A percentile compares a stretch with the other conserved stretches of the same genome.
phyloP scores from a whole-genome alignment of 2,329 filamentous ascomycete species.

The Cryphonectria radicalis region DNA sequence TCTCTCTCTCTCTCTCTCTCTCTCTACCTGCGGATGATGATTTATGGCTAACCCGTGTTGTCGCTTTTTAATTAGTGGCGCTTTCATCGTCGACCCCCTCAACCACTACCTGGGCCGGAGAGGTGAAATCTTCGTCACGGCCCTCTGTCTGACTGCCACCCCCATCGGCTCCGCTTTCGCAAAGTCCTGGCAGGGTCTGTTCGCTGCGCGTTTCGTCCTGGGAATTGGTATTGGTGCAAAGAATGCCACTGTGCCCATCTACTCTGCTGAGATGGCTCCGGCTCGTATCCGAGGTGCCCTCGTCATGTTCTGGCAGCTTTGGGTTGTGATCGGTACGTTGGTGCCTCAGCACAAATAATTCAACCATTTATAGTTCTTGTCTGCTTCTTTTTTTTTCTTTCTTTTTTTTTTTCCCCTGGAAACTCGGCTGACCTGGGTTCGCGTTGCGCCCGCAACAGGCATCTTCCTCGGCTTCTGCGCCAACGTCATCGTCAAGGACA shows the following conservation, averaged over 20 bases:
- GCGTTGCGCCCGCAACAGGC: slow-evolving; percentile 33
- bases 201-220: slow-evolving; percentile 64
- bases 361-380: too few relatives aligned
- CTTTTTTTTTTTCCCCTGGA: too few relatives aligned
- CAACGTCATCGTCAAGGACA: slow-evolving; percentile 60
- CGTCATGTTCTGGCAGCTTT: slow-evolving; percentile 30
- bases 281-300: slow-evolving; percentile 27
- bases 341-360: not conserved
- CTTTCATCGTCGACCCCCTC: slow-evolving; percentile 60
- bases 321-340: slow-evolving; percentile 24
- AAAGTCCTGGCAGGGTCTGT: slow-evolving; percentile 72
- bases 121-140: slow-evolving; percentile 74
- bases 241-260: slow-evolving; percentile 28
- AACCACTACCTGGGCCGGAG: slow-evolving; percentile 50
- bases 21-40: too few relatives aligned
- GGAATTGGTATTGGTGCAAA: slow-evolving; percentile 29
- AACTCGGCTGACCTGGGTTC: not conserved
- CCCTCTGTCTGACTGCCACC: slow-evolving; percentile 71
- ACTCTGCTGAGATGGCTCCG: slow-evolving; percentile 28
- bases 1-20: too few relatives aligned
- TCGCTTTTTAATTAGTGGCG: slow-evolving; percentile 12
- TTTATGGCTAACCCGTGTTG: not conserved
- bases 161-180: slow-evolving; percentile 74
- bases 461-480: slow-evolving; percentile 65
- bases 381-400: too few relatives aligned